Evolutionary conservation across 2,329 filamentous ascomycete genomes (phyloP).

Genomic region (Claviceps sp.): DNA sequence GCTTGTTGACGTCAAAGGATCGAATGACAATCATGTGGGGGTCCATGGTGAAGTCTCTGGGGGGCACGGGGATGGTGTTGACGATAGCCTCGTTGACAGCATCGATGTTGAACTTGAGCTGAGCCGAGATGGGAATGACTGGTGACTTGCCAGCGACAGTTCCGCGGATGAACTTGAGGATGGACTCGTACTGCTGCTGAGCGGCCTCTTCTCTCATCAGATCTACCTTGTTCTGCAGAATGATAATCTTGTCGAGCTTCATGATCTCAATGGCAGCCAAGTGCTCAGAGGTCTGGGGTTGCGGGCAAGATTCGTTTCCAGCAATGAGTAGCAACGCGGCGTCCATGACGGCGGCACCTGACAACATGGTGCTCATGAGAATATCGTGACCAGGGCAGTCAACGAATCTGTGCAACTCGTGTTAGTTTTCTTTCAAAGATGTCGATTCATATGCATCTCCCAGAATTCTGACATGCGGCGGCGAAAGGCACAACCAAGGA

Average conservation of each 20-base stretch:
- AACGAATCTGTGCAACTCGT: slow-evolving; percentile 51
- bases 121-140: slow-evolving; percentile 91
- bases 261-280: slow-evolving; percentile 99
- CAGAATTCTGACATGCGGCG: too few species aligned
- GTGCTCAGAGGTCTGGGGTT: slow-evolving; percentile 97
- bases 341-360: slow-evolving; percentile 98
- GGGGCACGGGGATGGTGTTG: slow-evolving; percentile 84
- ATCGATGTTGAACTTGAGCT: slow-evolving; percentile 99
- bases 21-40: slow-evolving; percentile 99
- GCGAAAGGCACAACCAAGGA: not conserved
- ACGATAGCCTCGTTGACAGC: slow-evolving; percentile 94
- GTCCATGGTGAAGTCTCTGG: slow-evolving; percentile 79
- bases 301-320: slow-evolving; percentile 95
- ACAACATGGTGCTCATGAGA: slow-evolving; percentile 99
- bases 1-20: slow-evolving; percentile 99
- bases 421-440: slow-evolving; percentile 7
- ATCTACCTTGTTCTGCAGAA: slow-evolving; percentile 99
- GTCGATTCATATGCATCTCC: too few species aligned
- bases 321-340: slow-evolving; percentile 91
- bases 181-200: slow-evolving; percentile 88
- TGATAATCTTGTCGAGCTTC: slow-evolving; percentile 99
- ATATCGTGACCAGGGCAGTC: slow-evolving; percentile 99
- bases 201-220: slow-evolving; percentile 94
- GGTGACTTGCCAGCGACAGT: slow-evolving; percentile 91
- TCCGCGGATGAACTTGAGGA: slow-evolving; percentile 95